phyloP scores from a whole-genome alignment of 768 basidiomycete genomes.

The Tremella yokohamensis region DNA sequence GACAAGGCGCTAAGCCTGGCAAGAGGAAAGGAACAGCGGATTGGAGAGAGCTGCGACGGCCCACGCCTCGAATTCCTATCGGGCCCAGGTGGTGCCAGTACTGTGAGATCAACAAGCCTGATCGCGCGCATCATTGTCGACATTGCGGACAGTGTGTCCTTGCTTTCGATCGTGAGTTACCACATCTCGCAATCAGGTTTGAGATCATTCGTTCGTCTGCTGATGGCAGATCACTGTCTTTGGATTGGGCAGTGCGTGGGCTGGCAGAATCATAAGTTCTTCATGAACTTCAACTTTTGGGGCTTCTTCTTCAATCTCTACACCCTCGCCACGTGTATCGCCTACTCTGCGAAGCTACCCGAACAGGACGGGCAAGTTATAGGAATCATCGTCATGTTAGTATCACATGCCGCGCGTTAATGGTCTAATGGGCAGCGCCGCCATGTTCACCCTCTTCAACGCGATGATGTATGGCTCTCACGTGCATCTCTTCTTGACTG shows the following conservation, averaged over 20 bases:
- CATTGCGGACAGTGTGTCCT: conserved; percentile 49
- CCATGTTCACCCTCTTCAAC: conserved; percentile 71
- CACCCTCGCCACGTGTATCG: conserved; percentile 62
- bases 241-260: conserved; percentile 96
- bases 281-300: conserved; percentile 74
- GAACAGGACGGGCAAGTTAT: conserved; percentile 66
- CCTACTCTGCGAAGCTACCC: conserved; percentile 46
- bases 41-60: conserved; percentile 26
- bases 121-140: conserved; percentile 48
- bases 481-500: conserved; percentile 59
- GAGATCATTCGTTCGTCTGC: not conserved
- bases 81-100: conserved; percentile 40
- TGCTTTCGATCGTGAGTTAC: conserved; percentile 46
- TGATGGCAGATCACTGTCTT: conserved; percentile 48
- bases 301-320: conserved; percentile 62
- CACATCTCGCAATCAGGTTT: not conserved
- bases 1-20: not conserved
- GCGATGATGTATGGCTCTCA: conserved; percentile 60
- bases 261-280: conserved; percentile 87
- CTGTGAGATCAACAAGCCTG: conserved; percentile 48
- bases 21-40: conserved; percentile 11
- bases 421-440: conserved; percentile 56
- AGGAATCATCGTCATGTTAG: conserved; percentile 70
- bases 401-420: conserved; percentile 19
- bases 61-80: conserved; percentile 20